Conservation (phyloP, 1,284 basidiomycete genomes). For the Retiboletus flavoniger region DNA sequence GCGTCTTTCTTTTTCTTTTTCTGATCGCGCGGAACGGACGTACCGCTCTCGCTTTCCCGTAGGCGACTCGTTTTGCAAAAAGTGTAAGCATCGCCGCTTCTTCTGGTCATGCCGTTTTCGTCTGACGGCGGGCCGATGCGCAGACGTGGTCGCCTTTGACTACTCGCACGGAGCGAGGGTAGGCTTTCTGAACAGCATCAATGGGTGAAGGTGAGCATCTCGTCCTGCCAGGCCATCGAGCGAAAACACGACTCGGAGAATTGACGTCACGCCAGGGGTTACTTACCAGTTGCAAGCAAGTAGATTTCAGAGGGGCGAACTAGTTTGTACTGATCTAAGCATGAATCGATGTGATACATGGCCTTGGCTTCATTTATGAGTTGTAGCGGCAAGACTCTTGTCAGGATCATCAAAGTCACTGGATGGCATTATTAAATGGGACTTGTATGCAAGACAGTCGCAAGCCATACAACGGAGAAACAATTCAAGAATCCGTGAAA, state of each 20-base stretch:
- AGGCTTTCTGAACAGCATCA: constrained; percentile 59
- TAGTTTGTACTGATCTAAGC: not conserved
- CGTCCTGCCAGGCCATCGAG: no score
- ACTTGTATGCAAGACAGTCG: not conserved
- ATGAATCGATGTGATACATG: not conserved
- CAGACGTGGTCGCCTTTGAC: constrained; percentile 63
- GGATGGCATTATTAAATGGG: constrained; percentile 1
- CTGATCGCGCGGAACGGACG: not conserved
- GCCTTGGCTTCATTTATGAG: not conserved
- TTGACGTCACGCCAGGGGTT: not conserved
- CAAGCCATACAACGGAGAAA: not conserved
- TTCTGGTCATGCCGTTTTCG: not conserved
- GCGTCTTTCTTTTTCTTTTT: not conserved
- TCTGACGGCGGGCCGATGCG: constrained; percentile 1
- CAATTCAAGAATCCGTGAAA: constrained; percentile 1
- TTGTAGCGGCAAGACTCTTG: not conserved
- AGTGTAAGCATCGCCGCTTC: constrained; percentile 44
- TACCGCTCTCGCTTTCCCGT: not conserved
- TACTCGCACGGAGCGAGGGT: constrained; percentile 54
- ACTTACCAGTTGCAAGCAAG: not conserved
- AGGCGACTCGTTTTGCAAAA: constrained; percentile 72
- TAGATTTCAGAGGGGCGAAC: not conserved
- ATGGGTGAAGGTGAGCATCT: constrained; percentile 25
- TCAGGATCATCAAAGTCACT: not conserved
- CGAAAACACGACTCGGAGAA: not conserved